Base-by-base conservation (phyloP, 176 grass and related monocot species). In the Raddia distichophylla region DNA sequence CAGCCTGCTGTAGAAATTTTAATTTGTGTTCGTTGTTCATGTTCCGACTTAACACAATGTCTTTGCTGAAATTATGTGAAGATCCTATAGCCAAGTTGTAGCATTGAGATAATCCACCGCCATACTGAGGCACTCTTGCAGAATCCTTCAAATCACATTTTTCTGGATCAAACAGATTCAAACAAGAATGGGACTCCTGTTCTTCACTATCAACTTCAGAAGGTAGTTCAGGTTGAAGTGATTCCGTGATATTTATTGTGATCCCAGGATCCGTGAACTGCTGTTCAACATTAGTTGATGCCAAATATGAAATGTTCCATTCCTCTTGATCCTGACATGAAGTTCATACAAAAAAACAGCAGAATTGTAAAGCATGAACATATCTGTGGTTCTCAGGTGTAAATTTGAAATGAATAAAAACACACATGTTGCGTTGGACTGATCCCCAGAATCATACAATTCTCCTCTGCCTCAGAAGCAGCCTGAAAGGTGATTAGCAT, bases 131-230 rank as follows among this genome's bases (percentile, higher is more conserved):
- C 16, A 60, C 43, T 73, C 11, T 60, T 81, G 45, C 42, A 74
- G 60, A 73, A 60, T 67, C 57, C 47, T 27, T 51, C 40, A 60
- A 49, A 75, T 81, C 46, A 57, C 15, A 51, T 88, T 32, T 84
- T 82, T 85, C 55, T 55, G 8, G 27, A 75, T 70, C 52, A 5
- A 73, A 64, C 37, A 64, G 46, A 60, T 67, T 20, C 34, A 85
- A 61, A 73, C 55, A 68, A 80, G 44, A 73, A 71, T 57, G 34
- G 42, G 74, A 79, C 13, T 86, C 90, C 17, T 62, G 67, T 37
- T 88, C 69, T 57, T 82, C 82, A 43, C 79, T 82, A 63, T 74
- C 74, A 63, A 75, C 68, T 63, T 91, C 82, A 53, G 80, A 82
- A 74, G 79, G 77, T 50, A 82, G 68, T 11, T 82, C 64, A 50